Evolutionary conservation across 768 basidiomycete genomes (phyloP), one percentile per base, ranked within the genome.

Genomic region (Mycena vitilis): DNA sequence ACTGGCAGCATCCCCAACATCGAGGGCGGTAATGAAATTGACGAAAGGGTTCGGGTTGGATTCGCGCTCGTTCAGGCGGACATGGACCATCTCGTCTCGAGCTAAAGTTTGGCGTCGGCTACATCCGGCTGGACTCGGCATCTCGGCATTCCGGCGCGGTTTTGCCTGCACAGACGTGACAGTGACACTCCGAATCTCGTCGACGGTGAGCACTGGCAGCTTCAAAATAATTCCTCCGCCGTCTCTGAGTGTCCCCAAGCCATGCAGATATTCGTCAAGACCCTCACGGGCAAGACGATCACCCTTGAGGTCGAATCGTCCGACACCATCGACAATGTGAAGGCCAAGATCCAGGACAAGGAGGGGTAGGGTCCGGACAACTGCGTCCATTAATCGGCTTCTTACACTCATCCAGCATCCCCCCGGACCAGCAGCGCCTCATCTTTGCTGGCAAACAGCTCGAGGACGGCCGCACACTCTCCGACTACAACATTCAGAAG

Each of bases 401-500:
- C 57, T 2, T 23, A 18, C 40, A 40, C 15, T 40, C 40, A 18
- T 3, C 20, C 42, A 93, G 92, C 69, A 98, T 97, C 72, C 95
- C 95, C 66, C 95, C 95, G 71, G 96, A 96, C 80, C 95, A 96
- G 80, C 95, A 98, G 40, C 40, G 40, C 15, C 40, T 40, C 40
- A 40, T 40, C 15, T 40, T 40, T 40, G 40, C 40, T 9, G 97
- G 97, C 61, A 99, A 99, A 88, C 97, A 98, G 82, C 90, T 98
- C 66, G 97, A 99, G 83, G 97, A 99, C 81, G 97, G 97, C 54
- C 93, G 97, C 75, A 98, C 96, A 9, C 85, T 98, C 51, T 92
- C 88, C 73, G 97, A 99, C 83, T 98, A 97, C 87, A 97, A 97
- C 85, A 98, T 97, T 78, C 95, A 96, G 85, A 96, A 96, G 84